Evolutionary conservation across 2,329 filamentous ascomycete species (phyloP), one percentile per base, ranked within the genome.

Genomic region (Hypomyces perniciosus): DNA sequence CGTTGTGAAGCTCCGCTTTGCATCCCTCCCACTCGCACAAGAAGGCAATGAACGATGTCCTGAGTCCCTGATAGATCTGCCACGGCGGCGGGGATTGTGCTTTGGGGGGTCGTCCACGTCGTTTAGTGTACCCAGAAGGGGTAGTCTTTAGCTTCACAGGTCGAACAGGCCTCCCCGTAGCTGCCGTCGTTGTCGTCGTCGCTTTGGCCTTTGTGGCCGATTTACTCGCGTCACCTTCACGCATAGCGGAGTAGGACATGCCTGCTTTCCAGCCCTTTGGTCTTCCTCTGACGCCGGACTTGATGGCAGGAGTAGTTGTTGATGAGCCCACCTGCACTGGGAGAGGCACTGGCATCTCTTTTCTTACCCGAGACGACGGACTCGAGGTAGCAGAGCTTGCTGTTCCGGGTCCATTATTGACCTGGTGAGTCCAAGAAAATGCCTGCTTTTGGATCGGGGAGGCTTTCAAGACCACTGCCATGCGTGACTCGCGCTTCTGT

Each of bases 11-110:
- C 64, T 84, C 78, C 4, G 81, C 81, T 30, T 70, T 72, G 59
- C 82, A 85, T 0, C 69, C 69, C 26, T 66, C 56, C 82, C 82
- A 85, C 61, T 84, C 79, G 63, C 82, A 85, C 8, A 73, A 52
- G 59, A 80, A 85, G 2, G 71, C 63, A n/a, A 72, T 51, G 57
- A 77, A 83, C 4, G 64, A 65, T 5, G 76, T 71, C 26, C 70
- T 61, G 26, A 72, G 61, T 20, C 56, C 59, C 29, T 65, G 60
- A 52, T 78, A 81, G 29, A 72, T 61, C 9, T 72, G 67, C 41
- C 67, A 61, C 0, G 71, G 68, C 10, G 69, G 63, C 12, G 68
- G 68, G 5, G 69, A 68, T 3, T 66, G 61, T 29, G 65, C 57
- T 48, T 69, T 71, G 4, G 70, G 67, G 4, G 71, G 72, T 4